Percentiles rank a stretch among this genome's conserved stretches.
phyloP scores from a whole-genome alignment of 306 rosid genomes.

The Carpinus viminea region DNA sequence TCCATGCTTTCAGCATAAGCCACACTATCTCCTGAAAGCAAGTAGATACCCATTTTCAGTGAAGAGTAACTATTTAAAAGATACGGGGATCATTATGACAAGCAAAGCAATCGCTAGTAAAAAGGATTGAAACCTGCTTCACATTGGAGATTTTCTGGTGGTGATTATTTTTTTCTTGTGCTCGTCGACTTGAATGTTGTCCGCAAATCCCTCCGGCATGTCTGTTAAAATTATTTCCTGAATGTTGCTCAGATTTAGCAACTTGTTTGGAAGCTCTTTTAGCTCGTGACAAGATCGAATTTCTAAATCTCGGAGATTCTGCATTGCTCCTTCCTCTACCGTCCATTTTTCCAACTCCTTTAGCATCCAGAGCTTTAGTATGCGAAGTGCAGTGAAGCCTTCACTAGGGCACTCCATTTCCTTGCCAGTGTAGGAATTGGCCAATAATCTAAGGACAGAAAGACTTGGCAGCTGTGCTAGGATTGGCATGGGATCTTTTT shows the following conservation, averaged over 20 bases:
- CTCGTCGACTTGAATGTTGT: background rate
- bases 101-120: background rate
- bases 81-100: too few species aligned
- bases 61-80: too few species aligned
- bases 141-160: background rate
- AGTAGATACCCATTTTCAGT: too few species aligned
- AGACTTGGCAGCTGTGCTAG: background rate
- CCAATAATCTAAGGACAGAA: background rate
- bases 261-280: background rate
- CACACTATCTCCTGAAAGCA: too few species aligned
- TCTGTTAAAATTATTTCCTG: background rate
- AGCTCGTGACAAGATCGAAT: background rate
- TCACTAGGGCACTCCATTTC: background rate
- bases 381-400: background rate
- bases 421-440: background rate
- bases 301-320: background rate
- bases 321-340: background rate
- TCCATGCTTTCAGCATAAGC: too few species aligned
- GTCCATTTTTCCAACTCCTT: background rate
- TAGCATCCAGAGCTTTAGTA: background rate
- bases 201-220: background rate
- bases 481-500: background rate
- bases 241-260: background rate
- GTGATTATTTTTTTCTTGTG: background rate
- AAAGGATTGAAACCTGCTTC: background rate